phyloP scores from a whole-genome alignment of 2,329 filamentous ascomycete genomes.

The Ceratocystis cubensis region DNA sequence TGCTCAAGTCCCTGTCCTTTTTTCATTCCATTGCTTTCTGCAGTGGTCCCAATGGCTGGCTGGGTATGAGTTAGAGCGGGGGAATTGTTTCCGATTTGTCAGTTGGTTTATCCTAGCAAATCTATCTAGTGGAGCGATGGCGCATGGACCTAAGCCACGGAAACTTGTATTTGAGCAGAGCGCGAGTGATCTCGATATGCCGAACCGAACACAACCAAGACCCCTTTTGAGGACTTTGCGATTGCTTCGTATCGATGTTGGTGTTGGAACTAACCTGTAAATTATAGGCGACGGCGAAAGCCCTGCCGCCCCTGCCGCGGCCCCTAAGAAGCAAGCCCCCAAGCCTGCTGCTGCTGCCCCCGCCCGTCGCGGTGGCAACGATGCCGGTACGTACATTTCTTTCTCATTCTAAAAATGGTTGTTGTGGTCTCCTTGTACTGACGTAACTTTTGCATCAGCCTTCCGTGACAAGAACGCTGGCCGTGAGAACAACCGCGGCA shows the following conservation, averaged over 20 bases:
- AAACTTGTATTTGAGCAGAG: background rate
- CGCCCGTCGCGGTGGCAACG: conserved; percentile 59
- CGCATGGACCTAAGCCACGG: background rate
- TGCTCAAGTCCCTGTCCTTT: background rate
- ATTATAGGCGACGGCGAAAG: conserved; percentile 19
- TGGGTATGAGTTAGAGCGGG: background rate
- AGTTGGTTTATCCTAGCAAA: background rate
- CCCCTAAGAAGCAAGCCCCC: conserved; percentile 77
- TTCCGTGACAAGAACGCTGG: conserved; percentile 83
- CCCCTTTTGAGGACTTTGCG: background rate
- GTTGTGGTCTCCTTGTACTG: too few species aligned
- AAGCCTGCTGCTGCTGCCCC: conserved; percentile 54
- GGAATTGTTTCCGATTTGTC: background rate
- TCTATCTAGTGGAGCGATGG: background rate
- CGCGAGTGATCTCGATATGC: background rate
- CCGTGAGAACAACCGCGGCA: conserved; percentile 67
- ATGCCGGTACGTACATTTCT: conserved; percentile 59
- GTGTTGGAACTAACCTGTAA: conserved; percentile 11
- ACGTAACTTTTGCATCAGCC: conserved; percentile 37
- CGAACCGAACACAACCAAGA: background rate
- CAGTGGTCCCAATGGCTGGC: background rate
- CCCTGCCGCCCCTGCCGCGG: conserved; percentile 42
- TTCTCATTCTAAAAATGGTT: background rate
- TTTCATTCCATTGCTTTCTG: background rate
- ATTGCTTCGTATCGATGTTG: too few species aligned